Base-by-base conservation (phyloP, 257 asterid species). In the Jacaranda copaia region DNA sequence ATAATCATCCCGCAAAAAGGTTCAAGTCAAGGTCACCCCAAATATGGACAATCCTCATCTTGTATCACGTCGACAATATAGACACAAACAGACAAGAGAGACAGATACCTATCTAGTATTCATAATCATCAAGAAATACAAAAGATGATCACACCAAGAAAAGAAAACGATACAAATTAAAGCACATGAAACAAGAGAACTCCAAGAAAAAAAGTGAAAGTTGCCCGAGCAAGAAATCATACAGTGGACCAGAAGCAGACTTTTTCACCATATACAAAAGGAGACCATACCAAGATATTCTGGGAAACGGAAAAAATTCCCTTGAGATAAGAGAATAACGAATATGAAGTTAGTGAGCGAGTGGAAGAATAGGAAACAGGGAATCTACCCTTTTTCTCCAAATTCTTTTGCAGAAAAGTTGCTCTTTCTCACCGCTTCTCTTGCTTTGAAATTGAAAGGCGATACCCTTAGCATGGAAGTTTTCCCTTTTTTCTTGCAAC, bases 1-100 rank as follows among this genome's bases (percentile, higher is more conserved):
- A 46, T 35, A 32, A 6, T 9, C 9, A 32, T 71, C 82, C 85
- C 68, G 85, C 83, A 75, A 45, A 43, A 59, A 49, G 32, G 32
- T 40, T 59, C 72, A 62, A 77, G 46, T 68, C 78, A 53, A 67
- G 40, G 52, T 70, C 76, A 72, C 14, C 38, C 59, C 46, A 40
- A 64, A 58, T 13, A 57, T n/a, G n/a, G 12, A 68, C 9, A 70
- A 60, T 16, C 77, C 3, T 74, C n/a, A 5, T 63, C 32, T 25
- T 25, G 32, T 25, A 25, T 25, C 32, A 25, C 2, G 32, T 25
- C 32, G 32, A 25, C 32, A 25, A 25, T 25, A 25, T 25, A 25
- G 32, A 25, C 32, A 25, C 32, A 25, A 25, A 25, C 2, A 25
- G 32, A 25, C 32, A 1, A 25, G 32, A 25, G 32, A 25, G 32